phyloP scores from a whole-genome alignment of 2,329 filamentous ascomycete genomes.

The Catunica adiposa region DNA sequence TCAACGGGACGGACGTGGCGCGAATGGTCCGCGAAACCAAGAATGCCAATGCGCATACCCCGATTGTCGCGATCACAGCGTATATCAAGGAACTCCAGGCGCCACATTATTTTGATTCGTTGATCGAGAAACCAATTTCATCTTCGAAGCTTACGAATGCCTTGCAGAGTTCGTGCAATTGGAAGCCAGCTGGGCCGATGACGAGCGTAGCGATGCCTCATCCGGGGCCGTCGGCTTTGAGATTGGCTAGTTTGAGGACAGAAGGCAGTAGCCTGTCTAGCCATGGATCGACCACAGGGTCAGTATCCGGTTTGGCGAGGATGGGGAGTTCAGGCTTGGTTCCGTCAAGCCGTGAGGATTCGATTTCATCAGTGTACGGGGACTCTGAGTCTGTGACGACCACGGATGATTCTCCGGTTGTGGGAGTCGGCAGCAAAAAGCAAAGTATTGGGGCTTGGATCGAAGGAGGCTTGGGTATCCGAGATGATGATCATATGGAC shows the following conservation, averaged over 20 bases:
- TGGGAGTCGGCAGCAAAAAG: conserved; percentile 46
- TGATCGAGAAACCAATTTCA: conserved; percentile 94
- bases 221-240: conserved; percentile 45
- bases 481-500: conserved; percentile 33
- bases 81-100: conserved; percentile 96
- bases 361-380: conserved; percentile 75
- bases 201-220: conserved; percentile 34
- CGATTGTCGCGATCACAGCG: conserved; percentile 89
- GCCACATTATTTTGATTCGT: conserved; percentile 84
- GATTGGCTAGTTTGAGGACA: conserved; percentile 43
- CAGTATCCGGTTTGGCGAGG: too few relatives aligned
- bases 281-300: conserved; percentile 31
- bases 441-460: conserved; percentile 54
- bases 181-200: conserved; percentile 55
- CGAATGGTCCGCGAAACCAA: conserved; percentile 96
- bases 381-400: conserved; percentile 65
- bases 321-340: conserved; percentile 30
- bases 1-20: conserved; percentile 87
- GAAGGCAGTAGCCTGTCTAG: conserved; percentile 77
- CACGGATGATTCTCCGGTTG: conserved; percentile 56
- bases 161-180: conserved; percentile 74
- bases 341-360: conserved; percentile 71
- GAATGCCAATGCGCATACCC: conserved; percentile 85
- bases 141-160: conserved; percentile 81
- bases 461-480: conserved; percentile 45